A percentile compares a stretch with the other conserved stretches of the same genome.
These are phyloP conservation scores for Crataegus laevigata DNA, from an alignment of 306 rosid species.

Conservation along the genomic window DNA sequence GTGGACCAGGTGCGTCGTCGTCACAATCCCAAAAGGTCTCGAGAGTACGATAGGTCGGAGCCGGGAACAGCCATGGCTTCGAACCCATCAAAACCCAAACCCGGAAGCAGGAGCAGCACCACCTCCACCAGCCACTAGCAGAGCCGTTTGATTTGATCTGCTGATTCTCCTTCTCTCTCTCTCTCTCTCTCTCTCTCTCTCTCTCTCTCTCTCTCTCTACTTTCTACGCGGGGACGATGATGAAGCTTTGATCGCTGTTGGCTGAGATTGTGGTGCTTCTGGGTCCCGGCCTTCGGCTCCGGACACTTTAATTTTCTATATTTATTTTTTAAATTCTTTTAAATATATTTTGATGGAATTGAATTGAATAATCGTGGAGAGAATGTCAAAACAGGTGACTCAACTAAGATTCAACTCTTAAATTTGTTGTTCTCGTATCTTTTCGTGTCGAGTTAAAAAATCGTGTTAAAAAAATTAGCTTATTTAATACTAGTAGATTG, in stretches of 20 bases:
- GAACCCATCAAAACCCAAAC: slow-evolving; percentile 50
- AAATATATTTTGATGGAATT: not conserved
- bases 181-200: no score
- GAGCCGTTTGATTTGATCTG: not conserved
- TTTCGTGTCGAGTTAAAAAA: no score
- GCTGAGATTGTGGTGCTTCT: not conserved
- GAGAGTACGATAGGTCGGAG: slow-evolving; percentile 60
- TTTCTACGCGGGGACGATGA: not conserved
- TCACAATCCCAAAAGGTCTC: slow-evolving; percentile 82
- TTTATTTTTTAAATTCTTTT: not conserved
- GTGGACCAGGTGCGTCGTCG: slow-evolving; percentile 92
- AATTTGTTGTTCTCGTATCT: no score
- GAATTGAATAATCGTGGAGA: not conserved
- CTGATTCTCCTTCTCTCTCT: not conserved
- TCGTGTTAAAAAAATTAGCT: no score
- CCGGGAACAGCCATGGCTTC: slow-evolving; percentile 89
- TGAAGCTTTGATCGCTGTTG: not conserved
- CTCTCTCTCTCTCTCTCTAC: not conserved
- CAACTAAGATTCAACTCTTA: no score
- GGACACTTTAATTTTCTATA: not conserved
- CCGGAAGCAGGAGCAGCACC: not conserved
- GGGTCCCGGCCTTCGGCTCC: slow-evolving; percentile 14
- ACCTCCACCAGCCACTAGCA: not conserved
- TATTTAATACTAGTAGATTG: no score
- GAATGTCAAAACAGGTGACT: not conserved